Percentiles rank a stretch among this genome's conserved stretches.
Conservation (phyloP, 371 early-diverging fungal species). For the Circinella umbellata region DNA sequence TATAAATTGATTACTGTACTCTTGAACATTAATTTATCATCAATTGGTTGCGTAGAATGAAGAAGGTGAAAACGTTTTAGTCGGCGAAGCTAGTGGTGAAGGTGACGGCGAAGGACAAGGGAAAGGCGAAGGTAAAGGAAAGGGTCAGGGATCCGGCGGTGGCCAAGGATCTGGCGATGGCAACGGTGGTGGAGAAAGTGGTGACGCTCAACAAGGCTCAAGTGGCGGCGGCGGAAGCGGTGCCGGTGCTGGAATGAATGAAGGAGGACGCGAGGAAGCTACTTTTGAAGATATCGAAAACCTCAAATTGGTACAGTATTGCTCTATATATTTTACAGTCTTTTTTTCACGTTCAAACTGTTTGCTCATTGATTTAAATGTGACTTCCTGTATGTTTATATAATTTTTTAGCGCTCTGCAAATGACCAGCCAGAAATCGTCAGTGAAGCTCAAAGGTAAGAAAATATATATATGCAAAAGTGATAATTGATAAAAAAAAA, state of each 20-base stretch:
- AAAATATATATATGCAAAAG: neutral
- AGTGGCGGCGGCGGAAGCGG: conserved; percentile 43
- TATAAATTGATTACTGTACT: no score
- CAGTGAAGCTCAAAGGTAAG: conserved; percentile 62
- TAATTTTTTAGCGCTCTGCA: conserved; percentile 37
- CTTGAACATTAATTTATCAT: neutral
- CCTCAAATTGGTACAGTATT: conserved; percentile 60
- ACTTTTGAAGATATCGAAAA: conserved; percentile 70
- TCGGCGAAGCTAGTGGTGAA: conserved; percentile 39
- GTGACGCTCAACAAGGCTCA: conserved; percentile 15
- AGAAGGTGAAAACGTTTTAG: conserved; percentile 26
- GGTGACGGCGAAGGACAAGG: conserved; percentile 20
- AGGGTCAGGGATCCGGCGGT: conserved; percentile 44
- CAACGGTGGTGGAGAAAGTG: conserved; percentile 33
- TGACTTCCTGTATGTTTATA: neutral
- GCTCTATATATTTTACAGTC: neutral
- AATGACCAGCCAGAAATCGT: conserved; percentile 55
- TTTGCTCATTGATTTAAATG: neutral
- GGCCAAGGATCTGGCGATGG: conserved; percentile 35
- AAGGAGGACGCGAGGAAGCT: conserved; percentile 65
- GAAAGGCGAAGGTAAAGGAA: conserved; percentile 27
- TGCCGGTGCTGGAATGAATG: conserved; percentile 56
- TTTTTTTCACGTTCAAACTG: neutral
- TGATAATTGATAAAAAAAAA: neutral
- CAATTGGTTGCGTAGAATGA: conserved; percentile 24